Base-by-base conservation (phyloP, 176 grass and related monocot species). In the Dactylis glomerata region DNA sequence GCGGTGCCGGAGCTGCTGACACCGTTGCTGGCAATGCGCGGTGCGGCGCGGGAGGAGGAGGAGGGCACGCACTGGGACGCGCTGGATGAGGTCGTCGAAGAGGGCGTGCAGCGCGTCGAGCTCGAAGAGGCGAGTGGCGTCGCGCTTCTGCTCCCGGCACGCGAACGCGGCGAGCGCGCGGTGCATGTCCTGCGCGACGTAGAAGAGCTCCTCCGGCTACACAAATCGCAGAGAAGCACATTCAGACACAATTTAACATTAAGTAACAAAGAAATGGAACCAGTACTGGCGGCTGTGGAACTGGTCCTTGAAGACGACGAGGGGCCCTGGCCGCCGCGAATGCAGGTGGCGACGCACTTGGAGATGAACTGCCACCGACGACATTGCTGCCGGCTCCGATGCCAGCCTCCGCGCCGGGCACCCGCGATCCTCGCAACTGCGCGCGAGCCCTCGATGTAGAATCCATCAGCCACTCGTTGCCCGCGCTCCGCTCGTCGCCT, bases 141-240 rank as follows among this genome's bases (percentile, higher is more conserved):
- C 97, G 79, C 83, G 92, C 91, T 92, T 96, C 77, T 96, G 89
- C 66, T 96, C 97, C 49, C 89, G 88, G 92, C 93, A 91, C 51
- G 88, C 81, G 86, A 91, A 96, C 51, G 42, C 47, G 5, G 91
- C 90, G 40, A 92, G 85, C 85, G 83, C 91, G 84, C 92, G 91
- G 80, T 96, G 97, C 93, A 99, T 99, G 88, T 99, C 97, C 77
- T 89, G 90, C 26, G 92, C 76, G 63, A 96, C 71, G 83, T 81
- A 93, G 93, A 99, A 96, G 71, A 99, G 97, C 84, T 96, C 97
- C 41, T 96, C 93, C 22, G 97, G 93, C 41, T n/a, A n/a, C n/a
- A n/a, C n/a, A n/a, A n/a, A n/a, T n/a, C n/a, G n/a, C n/a, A n/a
- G n/a, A n/a, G n/a, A n/a, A n/a, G n/a, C n/a, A n/a, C n/a, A n/a